Evolutionary conservation across 306 rosid genomes (phyloP).

Genomic region (Fragaria nilgerrensis): DNA sequence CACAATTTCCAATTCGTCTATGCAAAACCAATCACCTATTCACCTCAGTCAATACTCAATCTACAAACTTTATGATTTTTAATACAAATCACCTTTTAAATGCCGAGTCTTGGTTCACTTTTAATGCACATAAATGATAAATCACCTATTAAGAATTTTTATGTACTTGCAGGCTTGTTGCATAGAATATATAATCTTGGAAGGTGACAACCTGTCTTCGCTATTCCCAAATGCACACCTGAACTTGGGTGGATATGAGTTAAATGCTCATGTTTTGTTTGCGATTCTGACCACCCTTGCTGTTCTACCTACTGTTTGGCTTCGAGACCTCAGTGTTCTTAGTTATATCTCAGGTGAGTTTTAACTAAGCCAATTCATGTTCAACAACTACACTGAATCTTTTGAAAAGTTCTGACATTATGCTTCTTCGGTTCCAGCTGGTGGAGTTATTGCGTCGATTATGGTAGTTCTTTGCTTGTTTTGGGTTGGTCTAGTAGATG

Average conservation of each 20-base stretch:
- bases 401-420: background rate
- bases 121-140: slow-evolving; percentile 16
- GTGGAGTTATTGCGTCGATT: slow-evolving; percentile 88
- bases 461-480: slow-evolving; percentile 71
- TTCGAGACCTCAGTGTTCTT: slow-evolving; percentile 84
- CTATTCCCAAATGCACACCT: slow-evolving; percentile 80
- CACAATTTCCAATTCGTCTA: background rate
- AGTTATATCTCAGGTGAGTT: slow-evolving; percentile 87
- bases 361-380: background rate
- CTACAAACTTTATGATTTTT: background rate
- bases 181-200: slow-evolving; percentile 90
- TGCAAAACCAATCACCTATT: background rate
- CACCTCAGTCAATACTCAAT: background rate
- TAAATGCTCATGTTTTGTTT: slow-evolving; percentile 57
- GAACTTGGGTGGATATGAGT: slow-evolving; percentile 52
- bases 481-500: slow-evolving; percentile 72
- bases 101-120: background rate
- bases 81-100: background rate
- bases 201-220: slow-evolving; percentile 90
- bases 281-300: slow-evolving; percentile 76
- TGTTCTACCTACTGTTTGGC: slow-evolving; percentile 97
- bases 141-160: slow-evolving; percentile 26
- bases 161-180: slow-evolving; percentile 74
- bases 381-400: background rate
- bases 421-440: slow-evolving; percentile 43